These are phyloP conservation scores for Glebionis coronaria DNA, from an alignment of 129 eudicot genomes.

Conservation along the genomic window DNA sequence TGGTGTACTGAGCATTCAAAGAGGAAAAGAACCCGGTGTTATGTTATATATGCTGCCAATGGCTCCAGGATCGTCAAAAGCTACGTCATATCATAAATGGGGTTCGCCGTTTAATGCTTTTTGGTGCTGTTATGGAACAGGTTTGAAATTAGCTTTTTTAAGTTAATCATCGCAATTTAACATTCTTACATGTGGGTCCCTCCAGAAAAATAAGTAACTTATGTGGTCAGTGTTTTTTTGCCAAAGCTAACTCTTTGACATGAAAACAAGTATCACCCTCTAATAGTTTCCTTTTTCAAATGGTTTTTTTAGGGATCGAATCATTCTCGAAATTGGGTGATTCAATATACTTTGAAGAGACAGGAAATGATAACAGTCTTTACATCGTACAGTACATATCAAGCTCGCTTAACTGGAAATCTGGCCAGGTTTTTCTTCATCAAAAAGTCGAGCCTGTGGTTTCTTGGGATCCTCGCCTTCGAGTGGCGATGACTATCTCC, in stretches of 20 bases:
- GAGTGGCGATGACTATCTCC: conserved; percentile 44
- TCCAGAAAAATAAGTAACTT: neutral
- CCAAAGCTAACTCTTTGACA: neutral
- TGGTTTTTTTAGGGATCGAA: conserved; percentile 61
- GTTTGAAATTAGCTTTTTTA: conserved; percentile 30
- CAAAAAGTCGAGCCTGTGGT: conserved; percentile 63
- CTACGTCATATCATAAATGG: conserved; percentile 67
- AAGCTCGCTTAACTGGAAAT: conserved; percentile 74
- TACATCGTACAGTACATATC: conserved; percentile 78
- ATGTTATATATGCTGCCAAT: conserved; percentile 94
- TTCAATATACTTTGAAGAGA: conserved; percentile 92
- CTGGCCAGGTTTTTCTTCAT: conserved; percentile 45
- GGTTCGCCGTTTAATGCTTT: conserved; percentile 62
- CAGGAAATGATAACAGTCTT: conserved; percentile 39
- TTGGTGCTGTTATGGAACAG: conserved; percentile 99
- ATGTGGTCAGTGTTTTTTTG: neutral
- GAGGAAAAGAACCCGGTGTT: conserved; percentile 79
- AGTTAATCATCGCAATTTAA: conserved; percentile 6
- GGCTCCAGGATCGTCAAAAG: conserved; percentile 75
- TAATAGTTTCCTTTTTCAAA: conserved; percentile 9
- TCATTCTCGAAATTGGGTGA: conserved; percentile 95
- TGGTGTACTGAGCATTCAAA: conserved; percentile 82
- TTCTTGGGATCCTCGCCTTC: conserved; percentile 67
- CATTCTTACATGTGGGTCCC: neutral
- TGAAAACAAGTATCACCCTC: neutral